A percentile compares a stretch with the other conserved stretches of the same genome.
Conservation (phyloP, 73 alveolate species). For the Paramecium octaurelia region DNA sequence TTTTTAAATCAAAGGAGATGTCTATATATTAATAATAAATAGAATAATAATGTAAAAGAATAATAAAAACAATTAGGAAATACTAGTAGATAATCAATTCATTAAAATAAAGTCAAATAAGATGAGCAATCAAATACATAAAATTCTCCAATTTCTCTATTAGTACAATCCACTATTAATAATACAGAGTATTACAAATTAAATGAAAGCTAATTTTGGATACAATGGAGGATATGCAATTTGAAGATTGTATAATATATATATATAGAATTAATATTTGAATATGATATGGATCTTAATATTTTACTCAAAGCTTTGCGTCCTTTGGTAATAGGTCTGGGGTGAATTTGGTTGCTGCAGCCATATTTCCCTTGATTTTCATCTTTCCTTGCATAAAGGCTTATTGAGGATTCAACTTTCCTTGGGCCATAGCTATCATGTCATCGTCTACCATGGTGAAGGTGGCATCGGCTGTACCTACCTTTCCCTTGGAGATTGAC, state of each 20-base stretch:
- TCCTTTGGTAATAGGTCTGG: conserved; percentile 83
- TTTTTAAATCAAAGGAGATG: neutral
- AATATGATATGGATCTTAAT: neutral
- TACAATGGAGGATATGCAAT: neutral
- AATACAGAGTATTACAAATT: neutral
- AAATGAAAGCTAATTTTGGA: neutral
- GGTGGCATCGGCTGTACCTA: conserved; percentile 78
- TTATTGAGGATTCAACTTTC: conserved; percentile 77
- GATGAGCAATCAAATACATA: neutral
- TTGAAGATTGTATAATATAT: neutral
- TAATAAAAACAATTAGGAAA: neutral
- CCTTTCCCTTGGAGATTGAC: conserved; percentile 71
- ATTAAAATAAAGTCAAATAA: neutral
- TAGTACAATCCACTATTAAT: neutral
- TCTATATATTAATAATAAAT: neutral
- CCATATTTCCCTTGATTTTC: conserved; percentile 88
- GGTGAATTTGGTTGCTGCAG: conserved; percentile 83
- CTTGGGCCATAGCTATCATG: conserved; percentile 70
- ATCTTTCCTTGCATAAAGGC: conserved; percentile 88
- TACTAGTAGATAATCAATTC: neutral
- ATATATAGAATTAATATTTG: neutral
- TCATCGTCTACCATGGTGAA: conserved; percentile 81
- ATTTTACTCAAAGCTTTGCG: conserved; percentile 60
- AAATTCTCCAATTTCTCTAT: neutral
- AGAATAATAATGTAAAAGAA: neutral